These are phyloP conservation scores for Salix arbutifolia DNA, from an alignment of 345 rosid species.

Conservation along the genomic window DNA sequence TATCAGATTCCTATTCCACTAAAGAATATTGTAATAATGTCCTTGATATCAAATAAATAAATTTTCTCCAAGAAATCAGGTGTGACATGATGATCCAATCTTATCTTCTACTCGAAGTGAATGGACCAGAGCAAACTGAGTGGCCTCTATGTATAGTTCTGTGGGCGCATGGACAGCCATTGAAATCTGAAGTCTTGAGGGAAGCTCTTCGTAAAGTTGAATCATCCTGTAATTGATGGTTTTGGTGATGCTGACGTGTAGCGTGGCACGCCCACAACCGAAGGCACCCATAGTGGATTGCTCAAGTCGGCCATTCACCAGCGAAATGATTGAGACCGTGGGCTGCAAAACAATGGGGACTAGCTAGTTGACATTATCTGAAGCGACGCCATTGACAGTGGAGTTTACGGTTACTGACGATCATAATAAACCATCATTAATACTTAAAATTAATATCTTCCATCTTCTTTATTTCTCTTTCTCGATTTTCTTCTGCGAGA, in stretches of 20 bases:
- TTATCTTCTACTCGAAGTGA: neutral
- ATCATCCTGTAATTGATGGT: slow-evolving; percentile 20
- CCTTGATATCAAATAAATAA: slow-evolving; percentile 2
- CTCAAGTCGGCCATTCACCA: slow-evolving; percentile 19
- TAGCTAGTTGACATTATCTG: neutral
- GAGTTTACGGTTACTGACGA: no score
- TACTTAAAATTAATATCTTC: neutral
- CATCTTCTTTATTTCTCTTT: neutral
- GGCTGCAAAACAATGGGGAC: neutral
- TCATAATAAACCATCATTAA: no score
- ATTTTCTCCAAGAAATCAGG: slow-evolving; percentile 4
- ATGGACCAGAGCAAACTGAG: neutral
- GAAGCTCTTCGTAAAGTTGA: slow-evolving; percentile 4
- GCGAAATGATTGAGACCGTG: slow-evolving; percentile 16
- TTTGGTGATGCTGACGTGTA: slow-evolving; percentile 13
- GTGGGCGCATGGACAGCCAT: neutral
- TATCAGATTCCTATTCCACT: slow-evolving; percentile 19
- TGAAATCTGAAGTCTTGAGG: neutral
- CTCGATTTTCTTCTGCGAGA: slow-evolving; percentile 2
- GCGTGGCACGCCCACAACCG: slow-evolving; percentile 25
- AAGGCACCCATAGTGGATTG: slow-evolving; percentile 23
- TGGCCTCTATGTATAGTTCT: neutral
- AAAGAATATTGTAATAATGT: neutral
- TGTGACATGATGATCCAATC: slow-evolving; percentile 10
- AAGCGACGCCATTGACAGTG: neutral